A percentile compares a stretch with the other conserved stretches of the same genome.
These are phyloP conservation scores for Groenewaldozyma tartarivorans DNA, from an alignment of 805 yeast genomes.

Conservation along the genomic window DNA sequence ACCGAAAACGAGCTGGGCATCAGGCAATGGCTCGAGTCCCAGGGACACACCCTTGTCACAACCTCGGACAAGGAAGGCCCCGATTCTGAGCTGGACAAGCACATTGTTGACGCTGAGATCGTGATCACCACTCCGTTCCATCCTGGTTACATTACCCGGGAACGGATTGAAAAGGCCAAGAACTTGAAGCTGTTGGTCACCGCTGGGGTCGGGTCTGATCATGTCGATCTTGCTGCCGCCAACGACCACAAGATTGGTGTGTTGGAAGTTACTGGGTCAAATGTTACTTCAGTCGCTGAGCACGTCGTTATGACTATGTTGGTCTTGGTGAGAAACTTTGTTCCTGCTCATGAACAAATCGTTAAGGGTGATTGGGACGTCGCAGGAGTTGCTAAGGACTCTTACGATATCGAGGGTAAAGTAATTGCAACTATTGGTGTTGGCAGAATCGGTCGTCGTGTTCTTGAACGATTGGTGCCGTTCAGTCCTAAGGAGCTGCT, in stretches of 20 bases:
- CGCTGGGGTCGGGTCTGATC: slow-evolving; percentile 84
- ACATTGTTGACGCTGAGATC: slow-evolving; percentile 63
- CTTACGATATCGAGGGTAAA: slow-evolving; percentile 68
- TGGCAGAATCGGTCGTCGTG: slow-evolving; percentile 73
- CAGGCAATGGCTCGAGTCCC: slow-evolving; percentile 48
- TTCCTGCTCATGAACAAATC: slow-evolving; percentile 68
- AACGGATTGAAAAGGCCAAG: slow-evolving; percentile 59
- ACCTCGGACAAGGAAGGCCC: slow-evolving; percentile 64
- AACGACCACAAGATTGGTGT: slow-evolving; percentile 56
- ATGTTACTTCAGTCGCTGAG: slow-evolving; percentile 73
- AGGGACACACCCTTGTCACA: slow-evolving; percentile 59
- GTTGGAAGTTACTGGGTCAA: slow-evolving; percentile 74
- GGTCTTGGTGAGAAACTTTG: slow-evolving; percentile 63
- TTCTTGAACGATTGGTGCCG: slow-evolving; percentile 59
- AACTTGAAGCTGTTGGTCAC: slow-evolving; percentile 59
- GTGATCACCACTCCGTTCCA: slow-evolving; percentile 77
- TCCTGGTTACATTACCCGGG: slow-evolving; percentile 65
- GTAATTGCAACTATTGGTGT: slow-evolving; percentile 74
- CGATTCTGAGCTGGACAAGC: slow-evolving; percentile 47
- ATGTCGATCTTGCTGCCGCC: slow-evolving; percentile 62
- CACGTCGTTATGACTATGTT: slow-evolving; percentile 69
- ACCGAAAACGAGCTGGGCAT: slow-evolving; percentile 71
- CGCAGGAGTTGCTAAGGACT: slow-evolving; percentile 64
- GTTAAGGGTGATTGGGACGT: slow-evolving; percentile 60
- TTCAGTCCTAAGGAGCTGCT: slow-evolving; percentile 66